Evolutionary conservation across 2,329 filamentous ascomycete genomes (phyloP).

Genomic region (Onygenales sp.): DNA sequence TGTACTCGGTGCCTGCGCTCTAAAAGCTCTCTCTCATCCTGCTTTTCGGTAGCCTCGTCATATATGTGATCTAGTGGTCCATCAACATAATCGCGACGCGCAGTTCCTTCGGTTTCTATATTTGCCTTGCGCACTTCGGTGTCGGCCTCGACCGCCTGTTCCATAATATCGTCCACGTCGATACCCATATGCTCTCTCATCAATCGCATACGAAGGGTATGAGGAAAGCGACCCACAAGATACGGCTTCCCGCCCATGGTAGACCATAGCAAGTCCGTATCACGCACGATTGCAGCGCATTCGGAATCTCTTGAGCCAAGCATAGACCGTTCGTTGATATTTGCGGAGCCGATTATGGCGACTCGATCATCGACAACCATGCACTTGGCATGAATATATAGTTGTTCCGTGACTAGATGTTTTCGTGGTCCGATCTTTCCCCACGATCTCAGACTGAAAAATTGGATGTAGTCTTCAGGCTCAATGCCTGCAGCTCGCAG

Average conservation of each 20-base stretch:
- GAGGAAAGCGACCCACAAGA: constrained; percentile 64
- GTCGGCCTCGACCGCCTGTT: constrained; percentile 63
- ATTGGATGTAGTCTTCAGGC: constrained; percentile 72
- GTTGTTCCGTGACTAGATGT: constrained; percentile 71
- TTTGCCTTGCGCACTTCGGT: constrained; percentile 19
- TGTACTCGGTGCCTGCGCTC: constrained; percentile 37
- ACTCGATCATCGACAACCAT: constrained; percentile 69
- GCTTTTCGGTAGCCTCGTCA: constrained; percentile 24
- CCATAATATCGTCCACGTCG: constrained; percentile 78
- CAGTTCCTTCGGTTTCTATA: constrained; percentile 1
- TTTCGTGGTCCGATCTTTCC: constrained; percentile 82
- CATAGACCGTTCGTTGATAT: constrained; percentile 65
- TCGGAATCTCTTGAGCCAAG: constrained; percentile 78
- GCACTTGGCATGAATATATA: constrained; percentile 90
- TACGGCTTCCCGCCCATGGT: constrained; percentile 65
- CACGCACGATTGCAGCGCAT: constrained; percentile 78
- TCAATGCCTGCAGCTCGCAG: constrained; percentile 66
- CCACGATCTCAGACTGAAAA: constrained; percentile 89
- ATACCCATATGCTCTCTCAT: constrained; percentile 82
- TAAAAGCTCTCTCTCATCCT: constrained; percentile 32
- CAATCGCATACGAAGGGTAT: constrained; percentile 71
- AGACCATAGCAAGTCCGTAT: constrained; percentile 59
- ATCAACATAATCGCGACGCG: constrained; percentile 6
- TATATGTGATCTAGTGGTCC: constrained; percentile 21
- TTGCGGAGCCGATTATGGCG: constrained; percentile 71